Conservation (phyloP, 129 eudicot genomes). For the Chrysanthemum lavandulifolium region DNA sequence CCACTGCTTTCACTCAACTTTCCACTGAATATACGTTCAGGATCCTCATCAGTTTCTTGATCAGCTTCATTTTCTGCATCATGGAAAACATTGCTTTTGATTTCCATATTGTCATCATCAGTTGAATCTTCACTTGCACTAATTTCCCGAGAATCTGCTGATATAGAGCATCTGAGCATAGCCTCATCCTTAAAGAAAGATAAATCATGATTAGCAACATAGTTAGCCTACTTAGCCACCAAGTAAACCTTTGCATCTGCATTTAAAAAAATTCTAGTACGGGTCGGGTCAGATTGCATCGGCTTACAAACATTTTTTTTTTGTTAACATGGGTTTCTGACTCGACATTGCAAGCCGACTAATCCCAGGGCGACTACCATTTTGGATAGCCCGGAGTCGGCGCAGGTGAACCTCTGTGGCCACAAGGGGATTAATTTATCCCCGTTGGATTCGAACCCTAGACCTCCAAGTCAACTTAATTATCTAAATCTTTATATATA, state of each 20-base stretch:
- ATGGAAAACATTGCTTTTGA: constrained; percentile 71
- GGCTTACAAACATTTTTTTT: not conserved
- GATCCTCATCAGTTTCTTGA: constrained; percentile 71
- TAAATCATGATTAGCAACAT: not conserved
- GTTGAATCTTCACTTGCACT: constrained; percentile 84
- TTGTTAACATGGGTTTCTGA: no score
- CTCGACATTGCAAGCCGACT: no score
- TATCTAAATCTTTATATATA: not conserved
- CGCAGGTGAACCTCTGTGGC: no score
- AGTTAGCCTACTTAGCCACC: not conserved
- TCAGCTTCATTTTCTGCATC: constrained; percentile 92
- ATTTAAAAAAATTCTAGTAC: not conserved
- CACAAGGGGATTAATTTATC: no score
- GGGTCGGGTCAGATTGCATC: no score
- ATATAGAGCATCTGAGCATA: constrained; percentile 79
- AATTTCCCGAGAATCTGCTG: constrained; percentile 76
- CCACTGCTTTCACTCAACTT: constrained; percentile 94
- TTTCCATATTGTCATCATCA: constrained; percentile 67
- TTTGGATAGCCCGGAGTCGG: no score
- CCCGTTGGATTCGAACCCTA: no score
- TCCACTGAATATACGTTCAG: constrained; percentile 75
- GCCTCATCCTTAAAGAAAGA: constrained; percentile 64
- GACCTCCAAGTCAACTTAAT: not conserved
- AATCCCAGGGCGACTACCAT: no score
- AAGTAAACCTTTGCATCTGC: not conserved